These are phyloP conservation scores for Hansenula lynferdii DNA, from an alignment of 1,139 yeast genomes.

Conservation along the genomic window DNA sequence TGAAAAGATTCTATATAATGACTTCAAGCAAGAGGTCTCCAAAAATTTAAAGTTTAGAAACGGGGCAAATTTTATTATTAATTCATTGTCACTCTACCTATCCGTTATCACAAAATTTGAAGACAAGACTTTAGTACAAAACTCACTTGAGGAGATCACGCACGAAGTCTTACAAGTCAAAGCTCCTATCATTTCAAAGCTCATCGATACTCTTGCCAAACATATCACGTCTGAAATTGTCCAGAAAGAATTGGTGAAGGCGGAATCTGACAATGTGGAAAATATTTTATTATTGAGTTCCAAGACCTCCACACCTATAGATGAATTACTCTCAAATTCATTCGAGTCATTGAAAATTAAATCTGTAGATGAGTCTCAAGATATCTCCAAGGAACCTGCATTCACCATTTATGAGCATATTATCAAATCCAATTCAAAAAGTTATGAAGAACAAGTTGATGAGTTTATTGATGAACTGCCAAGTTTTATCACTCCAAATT, in stretches of 20 bases:
- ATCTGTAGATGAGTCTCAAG: conserved; percentile 23
- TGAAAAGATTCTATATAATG: conserved; percentile 17
- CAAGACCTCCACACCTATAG: conserved; percentile 4
- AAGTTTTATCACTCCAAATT: conserved; percentile 23
- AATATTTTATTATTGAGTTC: not conserved
- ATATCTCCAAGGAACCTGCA: conserved; percentile 19
- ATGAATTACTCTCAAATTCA: conserved; percentile 4
- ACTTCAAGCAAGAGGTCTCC: conserved; percentile 22
- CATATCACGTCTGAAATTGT: conserved; percentile 6
- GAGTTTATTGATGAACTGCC: conserved; percentile 29
- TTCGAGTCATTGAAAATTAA: conserved; percentile 11
- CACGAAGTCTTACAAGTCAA: conserved; percentile 11
- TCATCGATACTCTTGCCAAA: conserved; percentile 11
- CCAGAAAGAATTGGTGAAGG: conserved; percentile 1
- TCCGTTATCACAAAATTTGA: conserved; percentile 3
- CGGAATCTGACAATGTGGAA: not conserved
- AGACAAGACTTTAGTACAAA: not conserved
- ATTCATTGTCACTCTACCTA: conserved; percentile 15
- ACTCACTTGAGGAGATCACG: conserved; percentile 2
- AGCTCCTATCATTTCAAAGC: conserved; percentile 6
- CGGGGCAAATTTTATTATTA: conserved; percentile 21
- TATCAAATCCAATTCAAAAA: conserved; percentile 19
- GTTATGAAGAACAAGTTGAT: conserved; percentile 20
- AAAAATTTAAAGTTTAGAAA: conserved; percentile 24
- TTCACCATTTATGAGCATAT: conserved; percentile 24